Percentiles rank a stretch among this genome's conserved stretches.
Evolutionary conservation across 768 basidiomycete genomes (phyloP).

Genomic region (Flagelloscypha sp.): DNA sequence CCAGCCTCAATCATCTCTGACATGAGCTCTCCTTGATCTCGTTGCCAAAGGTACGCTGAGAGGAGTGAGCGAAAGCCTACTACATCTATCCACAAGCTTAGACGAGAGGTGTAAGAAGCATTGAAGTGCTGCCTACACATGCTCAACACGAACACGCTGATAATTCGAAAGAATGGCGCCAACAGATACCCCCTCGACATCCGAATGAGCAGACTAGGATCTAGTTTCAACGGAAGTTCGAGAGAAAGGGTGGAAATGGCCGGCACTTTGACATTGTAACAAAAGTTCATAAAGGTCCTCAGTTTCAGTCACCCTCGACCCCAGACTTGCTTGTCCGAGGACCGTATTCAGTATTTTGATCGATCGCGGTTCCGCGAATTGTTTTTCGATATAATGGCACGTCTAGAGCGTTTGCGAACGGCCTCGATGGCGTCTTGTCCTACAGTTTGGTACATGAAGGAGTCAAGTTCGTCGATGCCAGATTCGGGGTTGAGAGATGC

Average conservation of each 20-base stretch:
- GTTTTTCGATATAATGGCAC: conserved; percentile 79
- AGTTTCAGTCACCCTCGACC: conserved; percentile 82
- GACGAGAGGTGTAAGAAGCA: neutral
- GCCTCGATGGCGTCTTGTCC: conserved; percentile 89
- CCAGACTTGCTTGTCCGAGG: conserved; percentile 46
- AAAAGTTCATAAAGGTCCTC: conserved; percentile 83
- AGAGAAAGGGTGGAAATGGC: neutral
- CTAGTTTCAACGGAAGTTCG: neutral
- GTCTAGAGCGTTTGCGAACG: conserved; percentile 75
- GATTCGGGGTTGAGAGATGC: conserved; percentile 79
- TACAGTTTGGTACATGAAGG: conserved; percentile 98
- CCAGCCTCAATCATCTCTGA: conserved; percentile 77
- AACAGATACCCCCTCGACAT: conserved; percentile 80
- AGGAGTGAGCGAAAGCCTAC: conserved; percentile 68
- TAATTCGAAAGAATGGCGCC: conserved; percentile 98
- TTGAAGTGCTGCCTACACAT: conserved; percentile 58
- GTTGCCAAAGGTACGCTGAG: conserved; percentile 92
- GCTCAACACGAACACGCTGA: conserved; percentile 93
- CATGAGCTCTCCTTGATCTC: conserved; percentile 79
- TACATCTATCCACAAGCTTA: conserved; percentile 45
- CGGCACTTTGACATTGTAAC: conserved; percentile 64
- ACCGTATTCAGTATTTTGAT: conserved; percentile 84
- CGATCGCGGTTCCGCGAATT: conserved; percentile 75
- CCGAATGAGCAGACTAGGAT: conserved; percentile 64
- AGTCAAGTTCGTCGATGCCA: conserved; percentile 98